These are phyloP conservation scores for Diddensiella transvaalensis DNA, from an alignment of 805 yeast genomes.

Conservation along the genomic window DNA sequence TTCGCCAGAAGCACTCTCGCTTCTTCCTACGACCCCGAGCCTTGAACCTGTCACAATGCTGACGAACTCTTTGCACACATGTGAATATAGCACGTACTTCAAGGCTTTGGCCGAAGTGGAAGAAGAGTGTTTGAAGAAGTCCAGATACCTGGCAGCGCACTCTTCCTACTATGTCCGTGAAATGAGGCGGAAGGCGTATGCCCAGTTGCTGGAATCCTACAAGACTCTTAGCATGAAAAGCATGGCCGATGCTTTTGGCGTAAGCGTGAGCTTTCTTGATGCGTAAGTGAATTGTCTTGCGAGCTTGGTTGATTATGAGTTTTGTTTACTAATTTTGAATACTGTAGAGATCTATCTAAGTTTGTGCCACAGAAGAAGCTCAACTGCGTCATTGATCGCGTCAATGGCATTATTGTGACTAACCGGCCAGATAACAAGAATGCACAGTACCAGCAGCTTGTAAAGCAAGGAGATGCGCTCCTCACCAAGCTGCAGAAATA, in stretches of 20 bases:
- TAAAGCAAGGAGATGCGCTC: conserved; percentile 88
- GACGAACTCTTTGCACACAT: conserved; percentile 81
- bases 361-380: conserved; percentile 91
- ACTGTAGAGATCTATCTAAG: conserved; percentile 64
- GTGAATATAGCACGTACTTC: conserved; percentile 81
- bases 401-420: conserved; percentile 88
- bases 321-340: background rate
- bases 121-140: conserved; percentile 61
- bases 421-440: conserved; percentile 96
- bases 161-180: conserved; percentile 84
- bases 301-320: background rate
- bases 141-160: conserved; percentile 70
- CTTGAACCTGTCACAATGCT: conserved; percentile 78
- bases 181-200: conserved; percentile 90
- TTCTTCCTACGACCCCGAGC: conserved; percentile 64
- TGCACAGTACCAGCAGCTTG: conserved; percentile 81
- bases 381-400: conserved; percentile 93
- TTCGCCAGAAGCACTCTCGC: conserved; percentile 86
- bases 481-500: conserved; percentile 94
- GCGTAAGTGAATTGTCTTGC: conserved; percentile 21
- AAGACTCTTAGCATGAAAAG: conserved; percentile 83
- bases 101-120: conserved; percentile 72
- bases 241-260: conserved; percentile 93
- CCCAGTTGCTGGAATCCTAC: conserved; percentile 91
- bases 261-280: conserved; percentile 82